phyloP scores from a whole-genome alignment of 805 yeast species.

The Yarrowia sp. region DNA sequence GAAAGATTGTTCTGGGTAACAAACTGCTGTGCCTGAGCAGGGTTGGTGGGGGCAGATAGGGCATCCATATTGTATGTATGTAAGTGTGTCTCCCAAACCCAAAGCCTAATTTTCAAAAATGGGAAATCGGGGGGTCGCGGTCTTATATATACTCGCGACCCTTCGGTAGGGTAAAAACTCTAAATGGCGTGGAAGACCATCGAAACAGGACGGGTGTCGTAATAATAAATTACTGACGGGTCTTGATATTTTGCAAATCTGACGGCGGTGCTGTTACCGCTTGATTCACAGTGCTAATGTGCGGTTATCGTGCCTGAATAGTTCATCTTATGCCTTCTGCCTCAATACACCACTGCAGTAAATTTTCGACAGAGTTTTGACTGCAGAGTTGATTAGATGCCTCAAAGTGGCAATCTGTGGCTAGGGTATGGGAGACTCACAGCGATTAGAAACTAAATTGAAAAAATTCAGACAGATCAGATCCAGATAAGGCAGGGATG shows the following conservation, averaged over 20 bases:
- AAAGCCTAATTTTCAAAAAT: conserved; percentile 34
- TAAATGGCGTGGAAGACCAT: conserved; percentile 15
- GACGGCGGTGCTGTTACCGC: neutral
- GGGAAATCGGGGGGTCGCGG: conserved; percentile 24
- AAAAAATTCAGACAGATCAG: neutral
- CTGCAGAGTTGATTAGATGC: conserved; percentile 16
- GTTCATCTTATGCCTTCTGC: neutral
- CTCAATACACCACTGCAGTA: conserved; percentile 18
- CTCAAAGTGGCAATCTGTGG: conserved; percentile 16
- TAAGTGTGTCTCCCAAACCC: conserved; percentile 38
- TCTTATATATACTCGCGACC: conserved; percentile 34
- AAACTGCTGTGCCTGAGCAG: conserved; percentile 76
- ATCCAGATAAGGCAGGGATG: too few relatives aligned
- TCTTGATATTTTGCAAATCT: too few relatives aligned
- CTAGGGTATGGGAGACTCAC: conserved; percentile 8
- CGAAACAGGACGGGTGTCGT: neutral
- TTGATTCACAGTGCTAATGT: neutral
- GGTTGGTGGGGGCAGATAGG: conserved; percentile 75
- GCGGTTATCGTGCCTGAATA: neutral
- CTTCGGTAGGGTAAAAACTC: conserved; percentile 37
- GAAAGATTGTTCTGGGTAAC: conserved; percentile 53
- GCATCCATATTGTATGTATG: conserved; percentile 63
- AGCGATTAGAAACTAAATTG: conserved; percentile 2
- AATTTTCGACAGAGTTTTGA: conserved; percentile 8
- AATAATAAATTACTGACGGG: neutral